Conservation (phyloP, 352 stramenopile genomes). For the Phytophthora vignae region DNA sequence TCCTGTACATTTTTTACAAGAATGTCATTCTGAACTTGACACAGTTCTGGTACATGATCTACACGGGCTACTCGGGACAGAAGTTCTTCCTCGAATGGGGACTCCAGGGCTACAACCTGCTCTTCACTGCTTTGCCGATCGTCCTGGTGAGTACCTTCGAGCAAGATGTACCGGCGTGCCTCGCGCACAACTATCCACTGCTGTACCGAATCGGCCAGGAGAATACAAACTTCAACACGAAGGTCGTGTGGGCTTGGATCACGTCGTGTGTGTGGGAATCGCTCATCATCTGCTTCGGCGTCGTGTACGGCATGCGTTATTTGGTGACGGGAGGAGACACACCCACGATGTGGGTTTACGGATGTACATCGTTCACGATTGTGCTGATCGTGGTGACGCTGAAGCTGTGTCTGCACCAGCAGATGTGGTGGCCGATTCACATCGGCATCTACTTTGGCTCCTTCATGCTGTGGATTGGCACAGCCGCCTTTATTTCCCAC, state of each 20-base stretch:
- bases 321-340: slow-evolving; percentile 86
- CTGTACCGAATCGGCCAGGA: slow-evolving; percentile 88
- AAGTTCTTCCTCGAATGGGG: slow-evolving; percentile 91
- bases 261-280: slow-evolving; percentile 86
- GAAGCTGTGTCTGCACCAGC: slow-evolving; percentile 92
- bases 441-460: slow-evolving; percentile 74
- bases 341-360: slow-evolving; percentile 94
- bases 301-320: slow-evolving; percentile 84
- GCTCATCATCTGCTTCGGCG: slow-evolving; percentile 85
- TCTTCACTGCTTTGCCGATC: slow-evolving; percentile 89
- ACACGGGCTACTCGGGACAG: slow-evolving; percentile 88
- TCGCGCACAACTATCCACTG: slow-evolving; percentile 75
- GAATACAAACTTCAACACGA: slow-evolving; percentile 88
- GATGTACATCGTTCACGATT: slow-evolving; percentile 94
- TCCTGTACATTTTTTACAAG: slow-evolving; percentile 97
- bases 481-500: slow-evolving; percentile 75
- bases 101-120: slow-evolving; percentile 89
- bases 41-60: slow-evolving; percentile 96
- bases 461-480: slow-evolving; percentile 77
- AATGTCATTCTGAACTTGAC: slow-evolving; percentile 96
- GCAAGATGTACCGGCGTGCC: slow-evolving; percentile 80
- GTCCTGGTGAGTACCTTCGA: slow-evolving; percentile 87
- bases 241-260: slow-evolving; percentile 86
- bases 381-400: slow-evolving; percentile 95
- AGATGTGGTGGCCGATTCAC: slow-evolving; percentile 87